phyloP scores from a whole-genome alignment of 2,329 filamentous ascomycete genomes.

The Magnaporthiopsis incrustans region DNA sequence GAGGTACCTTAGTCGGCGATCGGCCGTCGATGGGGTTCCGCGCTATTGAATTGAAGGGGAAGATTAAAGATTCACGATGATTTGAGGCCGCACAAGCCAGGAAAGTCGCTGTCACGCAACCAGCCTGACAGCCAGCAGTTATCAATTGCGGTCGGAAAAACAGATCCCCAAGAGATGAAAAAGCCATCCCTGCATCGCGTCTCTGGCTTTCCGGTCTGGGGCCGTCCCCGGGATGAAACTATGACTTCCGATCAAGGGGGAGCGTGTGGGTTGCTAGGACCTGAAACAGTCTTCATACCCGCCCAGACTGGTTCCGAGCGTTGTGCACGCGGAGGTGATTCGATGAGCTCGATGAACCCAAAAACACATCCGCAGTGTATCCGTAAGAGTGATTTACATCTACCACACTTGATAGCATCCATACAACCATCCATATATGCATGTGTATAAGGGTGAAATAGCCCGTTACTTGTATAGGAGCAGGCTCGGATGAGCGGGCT shows the following conservation, averaged over 20 bases:
- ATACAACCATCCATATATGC: too few species aligned
- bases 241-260: background rate
- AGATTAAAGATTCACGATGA: background rate
- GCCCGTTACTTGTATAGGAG: too few species aligned
- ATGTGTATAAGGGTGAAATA: too few species aligned
- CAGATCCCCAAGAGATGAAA: background rate
- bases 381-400: too few species aligned
- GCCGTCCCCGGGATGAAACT: background rate
- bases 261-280: background rate
- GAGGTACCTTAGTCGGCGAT: background rate
- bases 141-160: background rate
- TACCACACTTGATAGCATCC: too few species aligned
- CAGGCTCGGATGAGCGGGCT: too few species aligned
- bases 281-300: conserved; percentile 18
- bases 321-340: background rate
- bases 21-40: background rate
- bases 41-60: too few species aligned
- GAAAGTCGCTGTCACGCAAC: background rate
- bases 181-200: background rate
- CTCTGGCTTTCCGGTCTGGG: background rate
- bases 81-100: background rate
- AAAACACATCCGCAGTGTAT: background rate
- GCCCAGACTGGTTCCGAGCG: background rate
- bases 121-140: background rate
- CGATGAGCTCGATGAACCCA: background rate